phyloP scores from a whole-genome alignment of 345 rosid genomes.

The Isatis tinctoria region DNA sequence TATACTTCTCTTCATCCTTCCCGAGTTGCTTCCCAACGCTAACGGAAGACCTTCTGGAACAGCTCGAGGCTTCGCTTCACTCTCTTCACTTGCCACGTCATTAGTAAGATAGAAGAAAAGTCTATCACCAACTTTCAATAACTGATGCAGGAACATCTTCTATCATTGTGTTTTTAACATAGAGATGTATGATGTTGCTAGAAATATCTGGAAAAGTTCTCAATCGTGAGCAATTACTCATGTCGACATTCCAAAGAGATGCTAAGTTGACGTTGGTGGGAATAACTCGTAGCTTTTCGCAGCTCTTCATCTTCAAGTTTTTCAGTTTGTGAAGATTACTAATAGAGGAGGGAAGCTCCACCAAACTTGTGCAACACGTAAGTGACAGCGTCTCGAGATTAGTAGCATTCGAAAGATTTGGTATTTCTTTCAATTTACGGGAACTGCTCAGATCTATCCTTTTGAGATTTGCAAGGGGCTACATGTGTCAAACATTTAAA shows the following conservation, averaged over 20 bases:
- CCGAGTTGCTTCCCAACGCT: too few relatives aligned
- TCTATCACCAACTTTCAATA: not conserved
- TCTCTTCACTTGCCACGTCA: too few relatives aligned
- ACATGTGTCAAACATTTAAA: not conserved
- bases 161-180: not conserved
- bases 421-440: not conserved
- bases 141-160: not conserved
- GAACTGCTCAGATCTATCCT: not conserved
- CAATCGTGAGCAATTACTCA: not conserved
- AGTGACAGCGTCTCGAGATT: not conserved
- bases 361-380: not conserved
- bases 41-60: too few relatives aligned
- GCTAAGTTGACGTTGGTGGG: not conserved
- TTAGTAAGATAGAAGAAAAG: too few relatives aligned
- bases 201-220: not conserved
- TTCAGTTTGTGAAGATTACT: not conserved
- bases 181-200: not conserved
- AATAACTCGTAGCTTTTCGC: not conserved
- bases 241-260: not conserved
- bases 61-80: too few relatives aligned
- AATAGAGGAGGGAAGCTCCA: not conserved
- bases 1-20: too few relatives aligned
- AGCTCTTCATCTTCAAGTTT: not conserved
- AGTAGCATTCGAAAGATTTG: not conserved
- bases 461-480: not conserved